A percentile compares a stretch with the other conserved stretches of the same genome.
Conservation (phyloP, 2,329 filamentous ascomycete genomes). For the Fusarium goolgardi region DNA sequence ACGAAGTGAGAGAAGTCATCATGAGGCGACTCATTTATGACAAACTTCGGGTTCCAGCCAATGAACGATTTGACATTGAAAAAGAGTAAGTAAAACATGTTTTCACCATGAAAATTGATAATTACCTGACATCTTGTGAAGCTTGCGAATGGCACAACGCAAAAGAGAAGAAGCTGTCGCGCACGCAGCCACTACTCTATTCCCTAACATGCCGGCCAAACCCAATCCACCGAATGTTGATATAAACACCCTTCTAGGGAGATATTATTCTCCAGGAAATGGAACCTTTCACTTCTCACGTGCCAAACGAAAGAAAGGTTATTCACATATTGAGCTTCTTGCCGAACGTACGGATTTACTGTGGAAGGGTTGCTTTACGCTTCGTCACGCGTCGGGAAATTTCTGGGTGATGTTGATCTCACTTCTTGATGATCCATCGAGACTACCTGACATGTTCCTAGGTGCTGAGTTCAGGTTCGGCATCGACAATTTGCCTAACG, state of each 20-base stretch:
- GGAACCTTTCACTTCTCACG: constrained; percentile 38
- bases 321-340: constrained; percentile 38
- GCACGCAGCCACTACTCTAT: background rate
- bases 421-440: background rate
- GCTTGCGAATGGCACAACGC: constrained; percentile 5
- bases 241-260: constrained; percentile 48
- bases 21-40: constrained; percentile 50
- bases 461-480: background rate
- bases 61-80: constrained; percentile 36
- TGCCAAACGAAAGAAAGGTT: constrained; percentile 2
- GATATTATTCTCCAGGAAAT: constrained; percentile 60
- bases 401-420: constrained; percentile 44
- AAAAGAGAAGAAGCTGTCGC: constrained; percentile 10
- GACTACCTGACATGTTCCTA: background rate
- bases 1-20: constrained; percentile 45
- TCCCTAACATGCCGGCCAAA: background rate
- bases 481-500: background rate
- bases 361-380: constrained; percentile 37
- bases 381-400: constrained; percentile 47
- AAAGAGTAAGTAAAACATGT: constrained; percentile 33
- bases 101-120: background rate
- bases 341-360: constrained; percentile 42
- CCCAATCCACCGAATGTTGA: background rate
- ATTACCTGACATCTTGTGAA: background rate
- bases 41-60: constrained; percentile 39